phyloP scores from a whole-genome alignment of 2,329 filamentous ascomycete species.

The Macrophomina pseudophaseolina region DNA sequence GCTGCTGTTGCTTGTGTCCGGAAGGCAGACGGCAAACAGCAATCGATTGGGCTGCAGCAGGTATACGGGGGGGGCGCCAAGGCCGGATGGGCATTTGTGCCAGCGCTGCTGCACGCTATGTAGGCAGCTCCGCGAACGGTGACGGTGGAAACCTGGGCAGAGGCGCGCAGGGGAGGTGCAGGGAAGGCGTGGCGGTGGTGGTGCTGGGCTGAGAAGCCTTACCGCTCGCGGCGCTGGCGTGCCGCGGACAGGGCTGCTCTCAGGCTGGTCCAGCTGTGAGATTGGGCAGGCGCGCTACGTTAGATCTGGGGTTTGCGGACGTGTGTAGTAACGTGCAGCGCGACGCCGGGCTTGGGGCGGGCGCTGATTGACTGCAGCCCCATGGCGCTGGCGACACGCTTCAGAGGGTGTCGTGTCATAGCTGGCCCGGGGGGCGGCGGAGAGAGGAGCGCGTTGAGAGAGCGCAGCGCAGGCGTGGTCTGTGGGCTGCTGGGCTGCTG shows the following conservation, averaged over 20 bases:
- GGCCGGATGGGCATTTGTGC: conserved; percentile 1
- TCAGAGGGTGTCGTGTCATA: conserved; percentile 18
- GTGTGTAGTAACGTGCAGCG: conserved; percentile 18
- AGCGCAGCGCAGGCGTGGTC: not conserved
- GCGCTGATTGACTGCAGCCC: conserved; percentile 19
- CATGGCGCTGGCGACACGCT: conserved; percentile 3
- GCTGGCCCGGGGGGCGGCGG: conserved; percentile 19
- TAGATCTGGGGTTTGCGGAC: conserved; percentile 23
- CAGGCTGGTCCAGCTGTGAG: conserved; percentile 12
- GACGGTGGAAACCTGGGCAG: conserved; percentile 20
- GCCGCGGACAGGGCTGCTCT: conserved; percentile 16
- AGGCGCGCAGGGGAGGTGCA: conserved; percentile 18
- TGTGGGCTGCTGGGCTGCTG: not conserved
- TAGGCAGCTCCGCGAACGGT: conserved; percentile 20
- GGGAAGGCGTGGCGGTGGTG: conserved; percentile 20
- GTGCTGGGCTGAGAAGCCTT: conserved; percentile 19
- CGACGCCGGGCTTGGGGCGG: conserved; percentile 1
- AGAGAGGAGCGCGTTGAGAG: conserved; percentile 23
- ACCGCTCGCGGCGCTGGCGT: conserved; percentile 20
- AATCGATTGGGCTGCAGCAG: conserved; percentile 19
- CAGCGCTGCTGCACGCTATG: conserved; percentile 19
- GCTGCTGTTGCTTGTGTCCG: not conserved
- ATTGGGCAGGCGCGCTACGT: conserved; percentile 22
- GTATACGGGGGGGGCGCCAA: conserved; percentile 12
- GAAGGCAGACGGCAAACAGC: conserved; percentile 7